Base-by-base conservation (phyloP, 225 moss, liverwort and hornwort species). In the Sphagnum contortum region DNA sequence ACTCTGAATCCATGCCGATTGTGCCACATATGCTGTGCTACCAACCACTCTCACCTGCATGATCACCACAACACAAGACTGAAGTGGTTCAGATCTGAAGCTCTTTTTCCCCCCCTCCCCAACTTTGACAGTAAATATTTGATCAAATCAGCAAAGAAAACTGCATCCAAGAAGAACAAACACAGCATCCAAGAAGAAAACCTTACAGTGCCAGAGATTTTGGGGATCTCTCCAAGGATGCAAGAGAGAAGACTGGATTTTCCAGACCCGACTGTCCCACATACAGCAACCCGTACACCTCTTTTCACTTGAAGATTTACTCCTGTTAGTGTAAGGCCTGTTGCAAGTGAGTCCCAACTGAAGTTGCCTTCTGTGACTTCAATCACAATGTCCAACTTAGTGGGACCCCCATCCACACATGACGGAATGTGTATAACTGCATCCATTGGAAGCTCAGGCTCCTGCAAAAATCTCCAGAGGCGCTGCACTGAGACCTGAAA, bases 1-100 rank as follows among this genome's bases (percentile, higher is more conserved):
- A 55, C 87, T 95, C 58, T 92, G 94, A 46, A 92, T 90, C 94
- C 94, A 95, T 45, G 91, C 84, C 12, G 76, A 70, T 67, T 95
- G 92, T 6, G 95, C 82, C 50, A 92, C 90, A 49, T 92, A 95
- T 44, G 87, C 95, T 7, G 75, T 87, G 48, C 69, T 79, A 44
- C 95, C 92, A 65, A 13, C 60, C 4, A 95, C 79, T 61, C 81
- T 79, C 47, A 92, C 92, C 92, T 95, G 80, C 60, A 73, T 49
- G 58, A 66, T 3, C 29, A 29, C 29, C 29, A 12, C 12, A 66
- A 66, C 64, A 68, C 56, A 50, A 29, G 46, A 3, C 2, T 0
- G 57, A 29, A 29, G 29, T 29, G 29, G 29, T 29, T 29, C 29
- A 29, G 29, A 29, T 29, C 29, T 29, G 29, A 29, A 29, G 29